Conservation (phyloP, 2,329 filamentous ascomycete genomes). For the Phialemoniopsis sp. region DNA sequence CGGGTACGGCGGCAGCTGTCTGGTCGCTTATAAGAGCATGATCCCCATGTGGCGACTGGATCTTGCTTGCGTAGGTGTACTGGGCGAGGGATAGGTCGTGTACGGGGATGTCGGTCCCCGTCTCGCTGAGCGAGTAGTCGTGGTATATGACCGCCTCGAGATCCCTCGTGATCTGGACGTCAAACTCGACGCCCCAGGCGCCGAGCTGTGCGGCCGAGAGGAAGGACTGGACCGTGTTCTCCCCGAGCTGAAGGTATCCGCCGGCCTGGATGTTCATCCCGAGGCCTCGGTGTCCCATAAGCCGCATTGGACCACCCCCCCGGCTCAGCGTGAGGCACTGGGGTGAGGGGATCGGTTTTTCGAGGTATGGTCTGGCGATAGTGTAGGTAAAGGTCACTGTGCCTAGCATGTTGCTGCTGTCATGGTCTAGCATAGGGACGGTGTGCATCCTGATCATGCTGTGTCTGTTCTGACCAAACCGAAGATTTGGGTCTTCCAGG, state of each 20-base stretch:
- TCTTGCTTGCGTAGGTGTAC: slow-evolving; percentile 23
- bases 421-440: slow-evolving; percentile 19
- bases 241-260: slow-evolving; percentile 27
- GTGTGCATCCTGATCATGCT: slow-evolving; percentile 24
- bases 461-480: slow-evolving; percentile 20
- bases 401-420: slow-evolving; percentile 21
- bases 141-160: slow-evolving; percentile 33
- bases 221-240: slow-evolving; percentile 31
- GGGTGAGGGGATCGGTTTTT: slow-evolving; percentile 3
- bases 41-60: slow-evolving; percentile 10
- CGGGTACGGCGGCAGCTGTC: too few species aligned
- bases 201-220: slow-evolving; percentile 24
- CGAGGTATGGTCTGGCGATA: slow-evolving; percentile 17
- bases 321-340: slow-evolving; percentile 4
- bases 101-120: slow-evolving; percentile 32
- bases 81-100: slow-evolving; percentile 32
- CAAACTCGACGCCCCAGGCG: slow-evolving; percentile 29
- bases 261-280: slow-evolving; percentile 20
- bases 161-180: slow-evolving; percentile 36
- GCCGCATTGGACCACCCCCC: too few species aligned
- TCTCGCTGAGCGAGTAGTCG: slow-evolving; percentile 35
- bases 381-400: slow-evolving; percentile 27
- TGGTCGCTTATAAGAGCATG: too few species aligned
- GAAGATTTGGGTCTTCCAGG: slow-evolving; percentile 13
- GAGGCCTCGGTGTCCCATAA: slow-evolving; percentile 27